Conservation (phyloP, 805 yeast genomes). For the Debaryomyces tyrocola region DNA sequence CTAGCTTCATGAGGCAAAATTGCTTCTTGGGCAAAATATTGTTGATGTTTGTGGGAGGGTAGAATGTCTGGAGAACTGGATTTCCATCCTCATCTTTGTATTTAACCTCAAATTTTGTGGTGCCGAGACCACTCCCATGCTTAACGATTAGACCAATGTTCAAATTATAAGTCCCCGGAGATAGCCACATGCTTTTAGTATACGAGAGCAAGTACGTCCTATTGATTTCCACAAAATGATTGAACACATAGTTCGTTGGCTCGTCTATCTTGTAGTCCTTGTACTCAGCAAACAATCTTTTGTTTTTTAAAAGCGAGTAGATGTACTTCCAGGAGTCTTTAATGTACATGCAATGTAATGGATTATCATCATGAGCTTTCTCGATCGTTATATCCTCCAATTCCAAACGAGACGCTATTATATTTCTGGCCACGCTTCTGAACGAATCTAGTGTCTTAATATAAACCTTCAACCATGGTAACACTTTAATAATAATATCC, state of each 20-base stretch:
- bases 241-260: conserved; percentile 43
- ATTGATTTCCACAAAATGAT: conserved; percentile 48
- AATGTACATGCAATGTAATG: conserved; percentile 30
- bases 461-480: conserved; percentile 39
- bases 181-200: conserved; percentile 43
- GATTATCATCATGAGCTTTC: conserved; percentile 9
- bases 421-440: conserved; percentile 23
- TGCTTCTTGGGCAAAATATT: conserved; percentile 56
- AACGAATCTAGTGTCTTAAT: conserved; percentile 40
- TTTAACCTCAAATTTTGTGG: conserved; percentile 52
- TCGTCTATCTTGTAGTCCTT: conserved; percentile 46
- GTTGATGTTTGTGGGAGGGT: conserved; percentile 57
- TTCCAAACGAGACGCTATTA: conserved; percentile 25
- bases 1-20: conserved; percentile 51
- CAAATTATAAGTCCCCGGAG: conserved; percentile 51
- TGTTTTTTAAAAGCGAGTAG: conserved; percentile 49
- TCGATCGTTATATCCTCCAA: conserved; percentile 24
- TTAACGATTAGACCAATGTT: conserved; percentile 54
- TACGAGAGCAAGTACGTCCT: conserved; percentile 51
- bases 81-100: conserved; percentile 27
- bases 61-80: conserved; percentile 38
- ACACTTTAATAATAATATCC: conserved; percentile 29
- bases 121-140: conserved; percentile 56
- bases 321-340: conserved; percentile 58
- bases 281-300: conserved; percentile 52